Evolutionary conservation across 192 early-diverging fungal genomes (phyloP), one percentile per base, ranked within the genome.

Genomic region (Martensiomyces pterosporus): DNA sequence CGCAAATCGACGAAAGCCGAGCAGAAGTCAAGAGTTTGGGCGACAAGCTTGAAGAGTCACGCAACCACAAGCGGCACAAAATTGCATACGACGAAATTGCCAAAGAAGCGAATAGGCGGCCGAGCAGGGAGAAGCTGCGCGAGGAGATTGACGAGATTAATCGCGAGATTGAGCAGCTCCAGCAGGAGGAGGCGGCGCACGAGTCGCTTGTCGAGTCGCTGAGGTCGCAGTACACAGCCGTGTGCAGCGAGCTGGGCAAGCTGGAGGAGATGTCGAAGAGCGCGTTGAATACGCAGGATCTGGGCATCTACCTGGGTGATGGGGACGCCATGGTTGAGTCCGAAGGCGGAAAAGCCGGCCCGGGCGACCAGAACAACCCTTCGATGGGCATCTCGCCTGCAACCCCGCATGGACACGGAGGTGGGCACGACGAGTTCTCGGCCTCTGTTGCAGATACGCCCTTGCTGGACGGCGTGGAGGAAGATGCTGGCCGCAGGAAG

Each of bases 11-110:
- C 2, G 49, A 47, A 1, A 40, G 40, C 14, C 24, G 16, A 3
- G 36, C 27, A 1, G 40, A 64, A 14, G 54, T 64, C 4, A 48
- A 50, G 17, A 43, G 61, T 12, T 50, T 72, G n/a, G 42, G 54
- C 9, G 57, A 64, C 17, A 51, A 38, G 3, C 57, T 72, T 2
- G 69, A 72, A 14, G 61, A 60, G n/a, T 72, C 62, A 6, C 69
- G 69, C 24, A 65, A 47, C 40, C 57, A 61, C 46, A 72, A 72
- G 53, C 42, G 62, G n/a, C 61, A 72, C 60, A 55, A 60, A 18
- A 64, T 72, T 22, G 61, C 61, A 9, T 72, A 72, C 43, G 69
- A 72, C 40, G 69, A 72, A 29, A 72, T 72, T 35, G 69, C 69
- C 3, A 26, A 14, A 0, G 69, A 72, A 36, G 69, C 62, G 13